Evolutionary conservation across 768 basidiomycete genomes (phyloP), one percentile per base, ranked within the genome.

Genomic region (Tubosaeta brunneosetosa): DNA sequence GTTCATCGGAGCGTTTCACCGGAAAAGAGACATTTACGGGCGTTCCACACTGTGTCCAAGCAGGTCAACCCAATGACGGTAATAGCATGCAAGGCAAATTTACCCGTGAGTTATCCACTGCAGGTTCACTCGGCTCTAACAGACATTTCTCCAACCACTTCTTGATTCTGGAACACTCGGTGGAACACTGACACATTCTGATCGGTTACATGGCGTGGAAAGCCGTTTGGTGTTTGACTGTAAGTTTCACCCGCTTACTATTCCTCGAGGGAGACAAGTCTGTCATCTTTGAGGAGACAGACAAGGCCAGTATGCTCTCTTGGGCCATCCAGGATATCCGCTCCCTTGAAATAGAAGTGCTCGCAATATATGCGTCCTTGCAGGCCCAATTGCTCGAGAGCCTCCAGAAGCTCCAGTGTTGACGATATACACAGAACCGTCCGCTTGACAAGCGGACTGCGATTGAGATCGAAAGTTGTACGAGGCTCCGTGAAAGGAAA

Each of bases 181-280:
- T 0, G 94, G 89, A 50, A 65, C 63, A 47, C 80, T 74, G 0
- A 83, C 85, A 69, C 85, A 94, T 60, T 94, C 91, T 93, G 91
- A 94, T 6, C 89, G 89, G 25, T 72, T 67, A 41, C 36, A 83
- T 64, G 55, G 71, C 67, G 4, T 56, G 50, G 32, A 64, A 22
- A 59, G 49, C 9, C 43, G 50, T n/a, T 26, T 51, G 12, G 6
- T 31, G 12, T 36, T 40, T 16, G 37, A 49, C 27, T 50, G 25
- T 47, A 33, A 37, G 31, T 47, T 22, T 56, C 52, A 25, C 16
- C 44, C 36, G 51, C 54, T 40, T 72, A 59, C 82, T 92, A 95
- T 11, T 84, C 78, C 22, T 84, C 77, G 9, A 94, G 71, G 32
- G 69, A 70, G 22, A 68, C 64, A 11, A 89, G 70, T 8, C 82